Evolutionary conservation across 192 early-diverging fungal species (phyloP), one percentile per base, ranked within the genome.

Genomic region (Coemansia sp.): DNA sequence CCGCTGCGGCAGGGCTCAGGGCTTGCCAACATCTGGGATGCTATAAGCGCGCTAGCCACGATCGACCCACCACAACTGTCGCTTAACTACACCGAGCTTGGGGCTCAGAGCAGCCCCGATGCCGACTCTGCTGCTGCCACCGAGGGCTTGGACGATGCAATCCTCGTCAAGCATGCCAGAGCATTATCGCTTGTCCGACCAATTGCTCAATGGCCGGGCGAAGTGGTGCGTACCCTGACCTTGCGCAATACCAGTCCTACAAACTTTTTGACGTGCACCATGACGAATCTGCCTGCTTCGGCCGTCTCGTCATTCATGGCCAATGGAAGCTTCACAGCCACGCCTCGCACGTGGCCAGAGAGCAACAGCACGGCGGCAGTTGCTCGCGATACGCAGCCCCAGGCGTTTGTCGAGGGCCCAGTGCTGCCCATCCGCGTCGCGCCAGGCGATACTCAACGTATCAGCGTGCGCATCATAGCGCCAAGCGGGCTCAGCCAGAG

Each of bases 1-100:
- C 74, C 78, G 4, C 63, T 85, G 29, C 75, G 82, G 12, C 82
- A 85, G 73, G 82, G 82, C 15, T 80, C 78, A 11, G 82, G 82
- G 1, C 66, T 80, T 49, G 74, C 78, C 13, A 68, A 85, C 54
- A 73, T 85, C 54, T 80, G 71, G 69, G 73, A 77, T 42, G 74
- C 78, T 13, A 38, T 85, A 13, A 20, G 65, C 10, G 54, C 78
- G 3, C 66, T 77, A 36, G 78, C 78, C 6, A 75, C 75, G 24
- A 71, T 75, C 2, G 72, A 78, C 42, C 82, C 82, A 24, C 63
- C 78, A n/a, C 77, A 78, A 68, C 60, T 85, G 16, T 74, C 77
- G 41, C 68, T 85, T 27, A 85, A 85, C 72, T 77, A 80, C 33
- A 80, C 82, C 4, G 63, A 44, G 57, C 57, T 60, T 16, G 31